phyloP scores from a whole-genome alignment of 139 green algal species.

The Asterochloris sp. region DNA sequence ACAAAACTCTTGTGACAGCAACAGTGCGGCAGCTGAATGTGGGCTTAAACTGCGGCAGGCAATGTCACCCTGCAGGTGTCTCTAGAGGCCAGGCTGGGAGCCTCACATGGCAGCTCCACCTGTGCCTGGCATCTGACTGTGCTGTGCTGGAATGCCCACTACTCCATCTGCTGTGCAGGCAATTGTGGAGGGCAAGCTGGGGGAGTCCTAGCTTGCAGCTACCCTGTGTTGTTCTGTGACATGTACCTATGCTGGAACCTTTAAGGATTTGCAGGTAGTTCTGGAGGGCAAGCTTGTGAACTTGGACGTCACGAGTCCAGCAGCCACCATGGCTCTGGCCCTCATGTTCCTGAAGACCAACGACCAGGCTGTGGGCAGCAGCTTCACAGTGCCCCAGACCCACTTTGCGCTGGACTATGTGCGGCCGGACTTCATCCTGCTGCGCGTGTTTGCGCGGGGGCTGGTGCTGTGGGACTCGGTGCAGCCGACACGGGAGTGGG shows the following conservation, averaged over 20 bases:
- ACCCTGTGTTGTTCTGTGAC: neutral
- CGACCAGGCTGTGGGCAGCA: conserved; percentile 54
- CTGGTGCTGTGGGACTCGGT: conserved; percentile 88
- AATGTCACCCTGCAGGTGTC: conserved; percentile 3
- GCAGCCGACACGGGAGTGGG: conserved; percentile 58
- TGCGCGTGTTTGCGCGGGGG: conserved; percentile 71
- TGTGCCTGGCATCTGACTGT: no score
- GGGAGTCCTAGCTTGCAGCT: conserved; percentile 53
- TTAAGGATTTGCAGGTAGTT: conserved; percentile 50
- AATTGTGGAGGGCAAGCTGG: conserved; percentile 61
- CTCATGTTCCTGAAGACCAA: conserved; percentile 91
- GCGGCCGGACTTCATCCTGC: conserved; percentile 82
- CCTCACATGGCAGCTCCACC: no score
- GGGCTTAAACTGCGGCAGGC: neutral
- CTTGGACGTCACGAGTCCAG: conserved; percentile 80
- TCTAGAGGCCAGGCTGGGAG: neutral
- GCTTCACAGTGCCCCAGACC: conserved; percentile 66
- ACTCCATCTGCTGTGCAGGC: conserved; percentile 6
- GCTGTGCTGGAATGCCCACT: no score
- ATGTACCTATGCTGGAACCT: neutral
- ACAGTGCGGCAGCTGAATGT: neutral
- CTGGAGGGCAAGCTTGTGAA: conserved; percentile 81
- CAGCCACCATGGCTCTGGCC: conserved; percentile 80
- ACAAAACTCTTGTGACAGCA: no score
- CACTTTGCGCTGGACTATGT: conserved; percentile 73